Evolutionary conservation across 176 grass and related monocot genomes (phyloP), one percentile per base, ranked within the genome.

Genomic region (Eragrostis curvula): DNA sequence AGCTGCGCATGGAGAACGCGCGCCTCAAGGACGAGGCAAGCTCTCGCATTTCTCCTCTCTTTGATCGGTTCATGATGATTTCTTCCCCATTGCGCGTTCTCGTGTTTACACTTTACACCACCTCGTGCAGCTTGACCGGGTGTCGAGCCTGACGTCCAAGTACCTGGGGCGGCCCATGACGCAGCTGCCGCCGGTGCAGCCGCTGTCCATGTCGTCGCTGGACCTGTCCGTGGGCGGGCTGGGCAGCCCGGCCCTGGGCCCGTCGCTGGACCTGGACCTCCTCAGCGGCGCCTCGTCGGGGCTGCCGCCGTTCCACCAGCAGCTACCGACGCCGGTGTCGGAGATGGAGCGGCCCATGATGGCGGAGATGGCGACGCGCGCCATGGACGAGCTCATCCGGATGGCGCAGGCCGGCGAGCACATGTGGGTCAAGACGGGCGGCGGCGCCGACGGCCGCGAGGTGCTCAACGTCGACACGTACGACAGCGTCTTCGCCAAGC

Each of bases 301-400:
- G 23, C 39, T 79, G 1, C 79, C 82, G 8, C 32, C 32, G 32
- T 36, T 36, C 32, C 32, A 36, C 32, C 83, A 90, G 70, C 80
- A 88, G 21, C 90, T 88, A 45, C 84, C 89, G 1, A 58, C 88
- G 9, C n/a, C 89, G 17, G 83, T 92, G 40, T 62, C 88, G 2
- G 95, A 97, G 16, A 86, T 97, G 57, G 95, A 94, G 73, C 91
- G 93, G 44, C 92, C 95, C 49, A 79, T 92, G 20, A 92, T 92
- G 92, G 87, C 83, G 3, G 92, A 94, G 40, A 90, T 92, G 83
- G 95, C 92, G 6, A 85, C 89, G 70, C 75, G 75, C n/a, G 95
- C 95, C 5, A 87, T 97, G 92, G 92, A 97, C 73, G 95, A 94
- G 81, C 84, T 97, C 78, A 81, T 97, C 78, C 53, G 95, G 82